These are phyloP conservation scores for Salix caprea DNA, from an alignment of 345 rosid genomes.

Conservation along the genomic window DNA sequence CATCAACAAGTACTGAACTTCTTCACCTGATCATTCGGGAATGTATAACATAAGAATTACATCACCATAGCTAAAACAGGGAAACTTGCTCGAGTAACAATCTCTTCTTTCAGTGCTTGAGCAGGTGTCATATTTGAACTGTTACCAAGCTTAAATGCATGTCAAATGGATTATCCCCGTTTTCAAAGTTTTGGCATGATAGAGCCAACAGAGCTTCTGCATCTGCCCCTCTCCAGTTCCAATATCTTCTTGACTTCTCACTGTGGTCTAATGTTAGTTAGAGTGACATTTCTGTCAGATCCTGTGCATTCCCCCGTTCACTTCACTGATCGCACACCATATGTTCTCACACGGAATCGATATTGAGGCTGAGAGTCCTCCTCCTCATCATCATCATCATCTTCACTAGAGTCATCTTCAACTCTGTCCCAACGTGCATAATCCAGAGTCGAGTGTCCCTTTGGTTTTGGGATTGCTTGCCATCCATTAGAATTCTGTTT, in stretches of 20 bases:
- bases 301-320: constrained; percentile 25
- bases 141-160: background rate
- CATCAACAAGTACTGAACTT: no score
- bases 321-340: constrained; percentile 72
- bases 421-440: constrained; percentile 85
- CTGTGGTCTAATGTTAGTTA: background rate
- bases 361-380: constrained; percentile 68
- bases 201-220: background rate
- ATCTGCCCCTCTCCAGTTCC: background rate
- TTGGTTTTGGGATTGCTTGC: constrained; percentile 94
- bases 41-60: background rate
- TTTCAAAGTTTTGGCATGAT: background rate
- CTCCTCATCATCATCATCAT: constrained; percentile 52
- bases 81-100: background rate
- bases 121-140: background rate
- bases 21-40: background rate
- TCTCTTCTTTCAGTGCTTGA: background rate
- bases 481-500: constrained; percentile 53
- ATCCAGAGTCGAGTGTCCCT: constrained; percentile 88
- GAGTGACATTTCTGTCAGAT: background rate
- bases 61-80: background rate
- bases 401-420: constrained; percentile 76
- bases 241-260: background rate
- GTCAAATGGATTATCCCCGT: background rate
- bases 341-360: constrained; percentile 77